Evolutionary conservation across 2,329 filamentous ascomycete species (phyloP), one percentile per base, ranked within the genome.

Genomic region (Dothideomycetes sp.): DNA sequence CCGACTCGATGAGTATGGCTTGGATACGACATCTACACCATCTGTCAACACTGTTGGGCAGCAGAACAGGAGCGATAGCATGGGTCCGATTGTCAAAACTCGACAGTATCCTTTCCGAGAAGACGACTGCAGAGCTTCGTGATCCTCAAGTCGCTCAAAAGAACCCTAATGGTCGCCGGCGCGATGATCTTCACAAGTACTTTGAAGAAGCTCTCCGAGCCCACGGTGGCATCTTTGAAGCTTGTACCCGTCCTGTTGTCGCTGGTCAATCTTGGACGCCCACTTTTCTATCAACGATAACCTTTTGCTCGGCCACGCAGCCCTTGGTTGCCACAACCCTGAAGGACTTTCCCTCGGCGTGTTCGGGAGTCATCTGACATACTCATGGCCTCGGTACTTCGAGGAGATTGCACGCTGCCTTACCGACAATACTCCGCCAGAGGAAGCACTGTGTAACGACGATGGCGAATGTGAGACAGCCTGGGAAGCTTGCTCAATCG

Each of bases 401-500:
- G 46, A 43, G 9, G 44, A 58, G 40, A 45, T 59, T 4, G 39
- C 49, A 8, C 32, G 42, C 16, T 58, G 54, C 39, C 44, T 58
- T 16, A 50, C 47, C 1, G 66, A 70, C 37, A 48, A 44, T 5
- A 50, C 54, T 2, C 16, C 47, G 1, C 58, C 63, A 0, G 67
- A 64, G 0, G 30, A 32, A 8, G 11, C 16, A 8, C 11, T 32
- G 7, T 32, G 30, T 14, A 32, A 32, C 30, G 53, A 59, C 19
- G 64, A 65, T 34, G 55, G 56, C 17, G 58, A 67, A 42, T 68
- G 65, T 41, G 47, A 44, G 1, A 61, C 59, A 14, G 61, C 68
- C 52, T 65, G 64, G 57, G 62, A 64, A 41, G 63, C 66, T 5
- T 70, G 66, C 42, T 58, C 62, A 4, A 54, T 68, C 12, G 56